Conservation (phyloP, 257 asterid genomes). For the Solanum bulbocastanum region DNA sequence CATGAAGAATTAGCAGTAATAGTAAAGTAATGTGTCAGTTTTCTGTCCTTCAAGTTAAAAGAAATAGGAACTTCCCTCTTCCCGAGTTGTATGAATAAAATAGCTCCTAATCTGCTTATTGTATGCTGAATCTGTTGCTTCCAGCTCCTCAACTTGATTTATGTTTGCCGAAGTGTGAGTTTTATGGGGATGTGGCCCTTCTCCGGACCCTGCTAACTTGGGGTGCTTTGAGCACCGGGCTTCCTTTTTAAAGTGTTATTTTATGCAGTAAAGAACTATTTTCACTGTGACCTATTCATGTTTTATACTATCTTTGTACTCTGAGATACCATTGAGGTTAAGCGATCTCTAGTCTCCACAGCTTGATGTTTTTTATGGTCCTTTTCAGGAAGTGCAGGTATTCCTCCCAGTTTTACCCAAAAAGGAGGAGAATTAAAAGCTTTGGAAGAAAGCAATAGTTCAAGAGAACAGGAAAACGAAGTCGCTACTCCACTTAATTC, state of each 20-base stretch:
- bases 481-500: constrained; percentile 18
- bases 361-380: not conserved
- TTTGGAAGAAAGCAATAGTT: constrained; percentile 16
- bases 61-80: not conserved
- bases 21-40: not conserved
- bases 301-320: not conserved
- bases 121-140: not conserved
- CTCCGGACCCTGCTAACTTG: not conserved
- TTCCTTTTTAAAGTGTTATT: not conserved
- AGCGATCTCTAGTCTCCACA: not conserved
- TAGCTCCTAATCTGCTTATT: not conserved
- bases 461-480: constrained; percentile 19
- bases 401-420: constrained; percentile 9
- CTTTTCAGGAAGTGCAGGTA: constrained; percentile 12
- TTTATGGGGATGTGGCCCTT: not conserved
- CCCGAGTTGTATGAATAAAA: not conserved
- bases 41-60: not conserved
- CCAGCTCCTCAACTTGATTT: not conserved
- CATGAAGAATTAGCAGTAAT: not conserved
- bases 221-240: not conserved
- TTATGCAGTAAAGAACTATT: not conserved
- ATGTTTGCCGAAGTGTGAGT: not conserved
- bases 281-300: not conserved
- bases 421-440: constrained; percentile 18
- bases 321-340: not conserved